These are phyloP conservation scores for carrot (Daucus carota) DNA, from an alignment of 129 eudicot species.

Conservation along the genomic window DNA sequence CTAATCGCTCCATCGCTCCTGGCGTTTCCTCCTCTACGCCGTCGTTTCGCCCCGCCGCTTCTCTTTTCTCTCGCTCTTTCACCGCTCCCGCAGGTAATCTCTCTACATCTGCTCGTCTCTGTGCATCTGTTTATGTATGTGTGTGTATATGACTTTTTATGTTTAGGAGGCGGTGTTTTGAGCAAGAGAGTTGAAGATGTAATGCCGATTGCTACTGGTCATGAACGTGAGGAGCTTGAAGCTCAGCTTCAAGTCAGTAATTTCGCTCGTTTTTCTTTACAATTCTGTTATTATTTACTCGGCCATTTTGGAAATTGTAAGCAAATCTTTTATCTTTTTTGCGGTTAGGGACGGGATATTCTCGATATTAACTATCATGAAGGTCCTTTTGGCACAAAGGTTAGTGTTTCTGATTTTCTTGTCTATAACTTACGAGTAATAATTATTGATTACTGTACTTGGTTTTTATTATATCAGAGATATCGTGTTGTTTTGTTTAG, in stretches of 20 bases:
- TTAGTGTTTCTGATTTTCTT: constrained; percentile 10
- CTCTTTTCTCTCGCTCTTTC: constrained; percentile 36
- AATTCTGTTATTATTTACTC: neutral
- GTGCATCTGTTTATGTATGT: neutral
- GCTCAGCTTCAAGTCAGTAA: constrained; percentile 56
- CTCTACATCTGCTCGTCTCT: neutral
- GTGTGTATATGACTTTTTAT: neutral
- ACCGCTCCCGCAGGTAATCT: constrained; percentile 41
- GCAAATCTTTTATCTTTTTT: neutral
- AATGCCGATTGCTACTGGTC: constrained; percentile 76
- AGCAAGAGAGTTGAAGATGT: constrained; percentile 58
- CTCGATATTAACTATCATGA: constrained; percentile 42
- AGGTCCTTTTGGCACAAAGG: constrained; percentile 80
- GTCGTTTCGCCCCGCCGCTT: constrained; percentile 21
- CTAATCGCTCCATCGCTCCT: constrained; percentile 10
- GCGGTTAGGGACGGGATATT: constrained; percentile 41
- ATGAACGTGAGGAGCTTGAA: constrained; percentile 77
- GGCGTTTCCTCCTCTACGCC: constrained; percentile 22
- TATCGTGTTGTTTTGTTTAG: neutral
- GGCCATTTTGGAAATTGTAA: neutral
- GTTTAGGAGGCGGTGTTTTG: constrained; percentile 28
- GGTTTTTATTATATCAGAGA: neutral
- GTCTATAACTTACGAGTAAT: neutral
- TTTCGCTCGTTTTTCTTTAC: neutral
- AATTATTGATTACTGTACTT: neutral